These are phyloP conservation scores for Clarireedia paspali DNA, from an alignment of 2,329 filamentous ascomycete genomes.

Conservation along the genomic window DNA sequence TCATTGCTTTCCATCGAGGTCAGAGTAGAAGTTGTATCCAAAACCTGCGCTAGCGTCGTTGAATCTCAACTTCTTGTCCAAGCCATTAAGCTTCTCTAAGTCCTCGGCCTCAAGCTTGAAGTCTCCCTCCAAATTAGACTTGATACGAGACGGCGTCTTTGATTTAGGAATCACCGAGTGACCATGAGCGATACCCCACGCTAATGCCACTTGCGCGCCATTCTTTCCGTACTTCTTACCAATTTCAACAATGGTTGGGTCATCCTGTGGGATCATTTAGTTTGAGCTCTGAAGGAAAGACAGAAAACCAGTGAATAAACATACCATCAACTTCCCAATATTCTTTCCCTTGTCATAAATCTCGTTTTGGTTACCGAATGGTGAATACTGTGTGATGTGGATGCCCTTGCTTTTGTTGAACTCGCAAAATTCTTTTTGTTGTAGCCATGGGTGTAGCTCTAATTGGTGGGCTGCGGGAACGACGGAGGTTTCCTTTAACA, in stretches of 20 bases:
- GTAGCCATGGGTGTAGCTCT: constrained; percentile 51
- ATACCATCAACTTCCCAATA: constrained; percentile 39
- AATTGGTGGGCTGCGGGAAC: constrained; percentile 52
- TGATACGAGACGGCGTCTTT: constrained; percentile 49
- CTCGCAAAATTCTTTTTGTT: constrained; percentile 43
- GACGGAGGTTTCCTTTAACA: constrained; percentile 36
- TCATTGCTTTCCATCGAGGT: constrained; percentile 47
- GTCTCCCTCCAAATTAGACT: constrained; percentile 55
- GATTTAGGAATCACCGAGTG: constrained; percentile 59
- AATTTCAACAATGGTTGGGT: constrained; percentile 45
- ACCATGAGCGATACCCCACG: constrained; percentile 48
- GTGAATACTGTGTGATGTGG: constrained; percentile 45
- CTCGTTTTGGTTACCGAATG: constrained; percentile 48
- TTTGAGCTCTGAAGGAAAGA: background rate
- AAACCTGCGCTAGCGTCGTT: constrained; percentile 51
- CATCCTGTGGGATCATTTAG: constrained; percentile 32
- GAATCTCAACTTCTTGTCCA: constrained; percentile 56
- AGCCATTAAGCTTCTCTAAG: constrained; percentile 39
- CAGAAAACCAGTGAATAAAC: background rate
- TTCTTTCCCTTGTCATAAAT: constrained; percentile 53
- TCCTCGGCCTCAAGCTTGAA: constrained; percentile 53
- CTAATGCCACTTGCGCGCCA: constrained; percentile 50
- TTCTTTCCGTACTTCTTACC: constrained; percentile 48
- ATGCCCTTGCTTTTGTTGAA: constrained; percentile 45
- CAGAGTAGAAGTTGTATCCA: constrained; percentile 49